These are phyloP conservation scores for Epichloe scottii DNA, from an alignment of 2,329 filamentous ascomycete species.

Conservation along the genomic window DNA sequence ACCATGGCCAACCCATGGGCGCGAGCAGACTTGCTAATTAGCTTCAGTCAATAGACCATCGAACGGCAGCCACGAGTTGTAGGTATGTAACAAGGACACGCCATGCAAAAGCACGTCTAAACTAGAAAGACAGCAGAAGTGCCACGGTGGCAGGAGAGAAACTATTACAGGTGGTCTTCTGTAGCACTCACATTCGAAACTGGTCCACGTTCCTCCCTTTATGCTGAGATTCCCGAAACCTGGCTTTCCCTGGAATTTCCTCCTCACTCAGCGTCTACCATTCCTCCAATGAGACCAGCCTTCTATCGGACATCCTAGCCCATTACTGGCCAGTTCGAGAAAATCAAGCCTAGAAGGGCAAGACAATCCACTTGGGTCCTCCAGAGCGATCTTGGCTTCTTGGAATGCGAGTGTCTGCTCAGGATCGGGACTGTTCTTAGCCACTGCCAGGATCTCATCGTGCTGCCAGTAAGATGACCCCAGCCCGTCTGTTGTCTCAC, in stretches of 20 bases:
- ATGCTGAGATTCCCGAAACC: slow-evolving; percentile 9
- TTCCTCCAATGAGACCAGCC: slow-evolving; percentile 11
- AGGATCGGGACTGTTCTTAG: slow-evolving; percentile 23
- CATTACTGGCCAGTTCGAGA: slow-evolving; percentile 11
- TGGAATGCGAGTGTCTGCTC: slow-evolving; percentile 26
- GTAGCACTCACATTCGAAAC: slow-evolving; percentile 8
- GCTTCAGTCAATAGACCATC: slow-evolving; percentile 5
- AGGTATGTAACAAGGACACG: neutral
- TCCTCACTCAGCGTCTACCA: slow-evolving; percentile 8
- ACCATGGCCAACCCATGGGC: slow-evolving; percentile 2
- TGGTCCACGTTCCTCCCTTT: slow-evolving; percentile 10
- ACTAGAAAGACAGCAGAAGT: neutral
- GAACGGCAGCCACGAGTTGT: neutral
- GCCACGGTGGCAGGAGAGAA: slow-evolving; percentile 2
- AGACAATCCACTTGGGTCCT: slow-evolving; percentile 9
- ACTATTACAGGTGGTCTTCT: slow-evolving; percentile 8
- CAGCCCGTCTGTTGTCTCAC: slow-evolving; percentile 23
- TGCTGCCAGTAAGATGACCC: slow-evolving; percentile 21
- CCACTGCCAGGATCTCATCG: slow-evolving; percentile 19
- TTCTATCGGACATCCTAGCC: slow-evolving; percentile 11
- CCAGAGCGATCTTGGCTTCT: slow-evolving; percentile 15
- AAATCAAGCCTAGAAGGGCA: slow-evolving; percentile 12
- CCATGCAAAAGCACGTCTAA: neutral
- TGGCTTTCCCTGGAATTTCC: slow-evolving; percentile 8
- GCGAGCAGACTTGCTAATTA: slow-evolving; percentile 6